Base-by-base conservation (phyloP, 768 basidiomycete species). In the Pleurotus djamor region DNA sequence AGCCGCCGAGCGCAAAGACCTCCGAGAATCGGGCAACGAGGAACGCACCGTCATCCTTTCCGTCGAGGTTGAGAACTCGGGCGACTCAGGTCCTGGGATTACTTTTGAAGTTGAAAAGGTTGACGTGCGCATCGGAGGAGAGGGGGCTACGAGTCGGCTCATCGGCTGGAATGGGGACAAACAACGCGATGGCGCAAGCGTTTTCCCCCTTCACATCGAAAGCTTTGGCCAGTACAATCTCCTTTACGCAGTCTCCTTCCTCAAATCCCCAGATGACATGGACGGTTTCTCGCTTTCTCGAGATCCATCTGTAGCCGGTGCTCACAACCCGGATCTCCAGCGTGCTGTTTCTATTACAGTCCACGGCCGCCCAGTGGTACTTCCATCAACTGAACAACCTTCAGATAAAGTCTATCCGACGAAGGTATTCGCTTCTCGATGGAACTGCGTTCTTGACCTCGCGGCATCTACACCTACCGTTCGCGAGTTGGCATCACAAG, bases 361-460 rank as follows among this genome's bases (percentile, higher is more conserved):
- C 28, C 79, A 81, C 58, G 94, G 93, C 7, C 80, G 84, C 63
- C 94, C 94, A 3, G 91, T 81, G 62, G 51, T 77, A 14, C 67
- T 66, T 10, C 55, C 73, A 33, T 61, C 21, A 7, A 51, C 33
- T 64, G 8, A 51, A 52, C 3, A 36, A 55, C 28, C 60, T 16
- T 45, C 35, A 47, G 65, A 65, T 38, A 64, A 32, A 43, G 63
- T 63, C 1, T 92, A 86, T 64, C 92, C 90, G 0, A 92, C 94
- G 6, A 76, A 74, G 10, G 78, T 84, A 0, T 97, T 95, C 71
- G 83, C 87, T 0, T 95, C 94, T 0, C 78, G 88, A 34, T 97
- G 95, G 95, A 96, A 93, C 63, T 95, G 93, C 64, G 77, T 92
- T 1, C 83, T 97, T 16, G 92, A 96, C 69, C 78, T 97, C n/a